Evolutionary conservation across 805 yeast species (phyloP), one percentile per base, ranked within the genome.

Genomic region (Tetrapisispora namnaoensis): DNA sequence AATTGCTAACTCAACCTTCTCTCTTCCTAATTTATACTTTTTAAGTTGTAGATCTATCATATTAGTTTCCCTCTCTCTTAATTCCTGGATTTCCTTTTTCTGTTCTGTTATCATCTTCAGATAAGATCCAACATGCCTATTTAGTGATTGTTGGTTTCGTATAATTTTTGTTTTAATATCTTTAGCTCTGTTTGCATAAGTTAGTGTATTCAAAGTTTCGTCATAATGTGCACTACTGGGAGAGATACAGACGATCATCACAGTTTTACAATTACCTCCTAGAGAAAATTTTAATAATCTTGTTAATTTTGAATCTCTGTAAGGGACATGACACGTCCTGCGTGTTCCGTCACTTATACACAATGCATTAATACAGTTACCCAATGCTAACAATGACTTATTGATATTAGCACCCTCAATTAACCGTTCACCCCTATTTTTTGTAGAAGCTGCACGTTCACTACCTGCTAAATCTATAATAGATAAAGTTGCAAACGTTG

Each of bases 341-440:
- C 77, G 74, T 49, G 77, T 68, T 45, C 77, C 70, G 49, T 82
- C 73, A 5, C 80, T 78, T 55, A 83, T 89, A 67, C 96, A 86
- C 40, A 90, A 70, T 1, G 97, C 96, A 65, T 88, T 89, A 53
- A 91, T 90, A 66, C 97, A 91, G 60, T 89, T 90, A 0, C 97
- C 98, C 42, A 91, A 72, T 0, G 98, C 96, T 44, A 91, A 67
- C 42, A 91, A 70, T 0, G 96, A 88, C 62, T 82, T 79, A 69
- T 91, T 91, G 61, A 91, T 91, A 63, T 87, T 87, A 14, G 97
- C 98, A 27, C 98, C 97, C 64, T 91, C 98, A 49, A 79, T 77
- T 14, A 91, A 72, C 44, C 96, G 69, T 30, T 74, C 77, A 0
- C 98, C 98, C 42, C 88, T 67, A 63, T 91, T 91, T 55, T 78